These are phyloP conservation scores for Scleroderma citrinum DNA, from an alignment of 768 basidiomycete genomes.

Conservation along the genomic window DNA sequence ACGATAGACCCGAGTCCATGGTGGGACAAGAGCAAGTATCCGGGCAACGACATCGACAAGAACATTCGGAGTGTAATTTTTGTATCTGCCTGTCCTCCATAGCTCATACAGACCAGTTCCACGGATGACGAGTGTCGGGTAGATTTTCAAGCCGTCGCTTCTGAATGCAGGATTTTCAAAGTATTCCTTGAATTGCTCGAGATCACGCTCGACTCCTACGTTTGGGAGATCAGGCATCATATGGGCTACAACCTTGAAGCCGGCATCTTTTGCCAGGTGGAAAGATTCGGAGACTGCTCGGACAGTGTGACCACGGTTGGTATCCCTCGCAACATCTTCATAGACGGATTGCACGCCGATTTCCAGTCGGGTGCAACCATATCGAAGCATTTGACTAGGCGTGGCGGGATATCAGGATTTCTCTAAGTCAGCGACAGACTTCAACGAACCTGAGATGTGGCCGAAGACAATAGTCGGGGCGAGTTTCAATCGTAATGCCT, in stretches of 20 bases:
- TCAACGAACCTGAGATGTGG: constrained; percentile 79
- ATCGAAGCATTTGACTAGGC: constrained; percentile 92
- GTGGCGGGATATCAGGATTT: neutral
- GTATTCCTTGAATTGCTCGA: constrained; percentile 99
- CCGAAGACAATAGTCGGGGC: constrained; percentile 95
- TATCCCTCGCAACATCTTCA: constrained; percentile 98
- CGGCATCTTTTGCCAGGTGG: constrained; percentile 96
- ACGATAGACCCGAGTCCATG: constrained; percentile 97
- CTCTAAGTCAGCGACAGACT: neutral
- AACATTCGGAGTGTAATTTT: constrained; percentile 99
- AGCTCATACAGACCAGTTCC: constrained; percentile 95
- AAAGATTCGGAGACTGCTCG: constrained; percentile 96
- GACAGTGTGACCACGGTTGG: constrained; percentile 97
- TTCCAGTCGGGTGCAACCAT: constrained; percentile 96
- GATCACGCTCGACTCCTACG: constrained; percentile 93
- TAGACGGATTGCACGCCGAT: constrained; percentile 99
- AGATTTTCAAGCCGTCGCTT: constrained; percentile 96
- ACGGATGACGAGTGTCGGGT: constrained; percentile 95
- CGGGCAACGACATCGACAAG: constrained; percentile 95
- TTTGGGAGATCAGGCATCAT: constrained; percentile 99
- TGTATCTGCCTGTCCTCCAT: constrained; percentile 95
- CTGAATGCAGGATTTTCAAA: constrained; percentile 98
- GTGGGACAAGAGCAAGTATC: constrained; percentile 93
- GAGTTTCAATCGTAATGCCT: constrained; percentile 97
- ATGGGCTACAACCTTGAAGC: constrained; percentile 99